phyloP scores from a whole-genome alignment of 768 basidiomycete genomes.

The Trametes coccinea region DNA sequence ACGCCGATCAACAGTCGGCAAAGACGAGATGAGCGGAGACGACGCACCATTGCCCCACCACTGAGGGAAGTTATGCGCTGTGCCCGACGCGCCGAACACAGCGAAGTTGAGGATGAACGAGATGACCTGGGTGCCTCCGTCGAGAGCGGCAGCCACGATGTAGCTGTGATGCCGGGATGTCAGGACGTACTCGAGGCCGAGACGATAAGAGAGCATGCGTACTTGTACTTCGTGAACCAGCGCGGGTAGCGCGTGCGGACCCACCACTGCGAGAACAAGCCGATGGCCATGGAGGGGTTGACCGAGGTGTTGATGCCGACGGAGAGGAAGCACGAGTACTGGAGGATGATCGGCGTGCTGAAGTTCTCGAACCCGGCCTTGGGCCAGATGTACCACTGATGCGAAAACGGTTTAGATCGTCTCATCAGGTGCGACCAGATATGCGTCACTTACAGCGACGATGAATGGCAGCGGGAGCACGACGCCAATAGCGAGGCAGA shows the following conservation, averaged over 20 bases:
- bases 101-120: conserved; percentile 38
- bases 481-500: conserved; percentile 53
- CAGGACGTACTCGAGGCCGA: not conserved
- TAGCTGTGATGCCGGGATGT: conserved; percentile 30
- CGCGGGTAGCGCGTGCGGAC: conserved; percentile 39
- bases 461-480: conserved; percentile 57
- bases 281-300: conserved; percentile 45
- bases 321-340: conserved; percentile 44
- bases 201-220: conserved; percentile 11
- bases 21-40: not conserved
- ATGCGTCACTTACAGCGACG: conserved; percentile 23
- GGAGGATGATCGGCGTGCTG: conserved; percentile 47
- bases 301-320: conserved; percentile 60
- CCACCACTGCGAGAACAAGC: conserved; percentile 49
- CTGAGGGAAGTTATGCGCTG: conserved; percentile 29
- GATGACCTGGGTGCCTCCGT: conserved; percentile 41
- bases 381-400: conserved; percentile 47
- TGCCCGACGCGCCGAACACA: conserved; percentile 33
- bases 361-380: conserved; percentile 48
- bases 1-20: not conserved
- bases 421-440: no score
- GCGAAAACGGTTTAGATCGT: no score
- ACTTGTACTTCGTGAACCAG: conserved; percentile 41
- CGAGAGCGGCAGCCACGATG: conserved; percentile 41
- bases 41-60: conserved; percentile 31